A percentile compares a stretch with the other conserved stretches of the same genome.
These are phyloP conservation scores for Chrysoporthe deuterocubensis DNA, from an alignment of 2,329 filamentous ascomycete genomes.

Conservation along the genomic window DNA sequence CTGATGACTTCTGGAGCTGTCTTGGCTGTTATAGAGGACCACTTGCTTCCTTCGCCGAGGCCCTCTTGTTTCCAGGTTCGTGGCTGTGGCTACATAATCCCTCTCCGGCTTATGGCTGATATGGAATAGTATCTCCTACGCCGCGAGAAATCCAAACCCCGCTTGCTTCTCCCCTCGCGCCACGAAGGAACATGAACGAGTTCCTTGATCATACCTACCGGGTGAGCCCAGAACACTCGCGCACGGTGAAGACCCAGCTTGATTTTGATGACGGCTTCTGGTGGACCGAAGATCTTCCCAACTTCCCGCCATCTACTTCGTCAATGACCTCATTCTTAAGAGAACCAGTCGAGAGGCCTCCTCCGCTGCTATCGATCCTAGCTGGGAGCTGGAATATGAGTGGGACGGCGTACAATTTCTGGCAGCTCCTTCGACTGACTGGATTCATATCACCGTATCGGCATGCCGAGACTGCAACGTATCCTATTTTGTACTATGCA, in stretches of 20 bases:
- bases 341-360: constrained; percentile 46
- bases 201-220: constrained; percentile 53
- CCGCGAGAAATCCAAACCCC: constrained; percentile 55
- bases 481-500: constrained; percentile 56
- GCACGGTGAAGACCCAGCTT: constrained; percentile 49
- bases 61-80: constrained; percentile 53
- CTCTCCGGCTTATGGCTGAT: constrained; percentile 12
- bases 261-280: constrained; percentile 63
- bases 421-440: constrained; percentile 56
- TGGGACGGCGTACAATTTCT: constrained; percentile 54
- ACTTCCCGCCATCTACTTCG: constrained; percentile 44
- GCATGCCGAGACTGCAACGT: constrained; percentile 51
- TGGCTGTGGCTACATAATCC: constrained; percentile 11
- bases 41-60: constrained; percentile 50
- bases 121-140: constrained; percentile 48
- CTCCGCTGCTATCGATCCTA: constrained; percentile 55
- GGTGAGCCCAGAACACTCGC: constrained; percentile 43
- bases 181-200: constrained; percentile 56
- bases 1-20: constrained; percentile 50
- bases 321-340: constrained; percentile 44
- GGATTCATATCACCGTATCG: constrained; percentile 53
- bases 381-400: constrained; percentile 56
- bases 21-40: constrained; percentile 58
- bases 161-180: constrained; percentile 53
- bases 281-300: constrained; percentile 58